These are phyloP conservation scores for Castanea sativa DNA, from an alignment of 306 rosid species.

Conservation along the genomic window DNA sequence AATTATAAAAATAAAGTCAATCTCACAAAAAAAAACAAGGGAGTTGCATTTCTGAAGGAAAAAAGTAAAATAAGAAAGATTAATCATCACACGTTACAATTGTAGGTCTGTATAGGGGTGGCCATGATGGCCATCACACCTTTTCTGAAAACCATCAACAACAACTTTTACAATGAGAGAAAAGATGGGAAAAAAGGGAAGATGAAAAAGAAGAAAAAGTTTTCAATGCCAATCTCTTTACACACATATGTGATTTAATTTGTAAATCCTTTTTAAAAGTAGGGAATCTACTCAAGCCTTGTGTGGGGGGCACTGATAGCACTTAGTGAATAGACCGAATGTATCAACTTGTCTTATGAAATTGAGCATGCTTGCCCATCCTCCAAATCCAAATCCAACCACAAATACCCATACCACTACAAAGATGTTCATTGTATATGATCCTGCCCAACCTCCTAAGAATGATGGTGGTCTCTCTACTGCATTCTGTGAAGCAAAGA, in stretches of 20 bases:
- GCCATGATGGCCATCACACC: conserved; percentile 76
- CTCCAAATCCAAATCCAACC: conserved; percentile 97
- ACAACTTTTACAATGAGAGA: conserved; percentile 34
- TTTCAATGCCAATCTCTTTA: conserved; percentile 72
- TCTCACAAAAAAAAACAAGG: conserved; percentile 8
- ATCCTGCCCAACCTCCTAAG: conserved; percentile 89
- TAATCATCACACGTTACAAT: conserved; percentile 51
- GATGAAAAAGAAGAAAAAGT: background rate
- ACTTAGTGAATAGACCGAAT: conserved; percentile 84
- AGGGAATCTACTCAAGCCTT: conserved; percentile 50
- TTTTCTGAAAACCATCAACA: conserved; percentile 51
- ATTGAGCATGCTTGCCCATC: conserved; percentile 95
- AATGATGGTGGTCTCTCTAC: conserved; percentile 84
- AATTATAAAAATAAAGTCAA: conserved; percentile 3
- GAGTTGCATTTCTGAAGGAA: conserved; percentile 19
- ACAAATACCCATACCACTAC: conserved; percentile 92
- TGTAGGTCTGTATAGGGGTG: conserved; percentile 64
- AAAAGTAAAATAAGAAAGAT: conserved; percentile 24
- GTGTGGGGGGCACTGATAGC: conserved; percentile 90
- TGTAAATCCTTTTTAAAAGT: conserved; percentile 16
- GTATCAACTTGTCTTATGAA: conserved; percentile 72
- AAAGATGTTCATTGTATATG: conserved; percentile 63
- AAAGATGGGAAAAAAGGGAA: background rate
- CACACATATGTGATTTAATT: conserved; percentile 51
- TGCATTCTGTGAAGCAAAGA: conserved; percentile 61